Base-by-base conservation (phyloP, 371 early-diverging fungal species). In the Rhizopus sp. region DNA sequence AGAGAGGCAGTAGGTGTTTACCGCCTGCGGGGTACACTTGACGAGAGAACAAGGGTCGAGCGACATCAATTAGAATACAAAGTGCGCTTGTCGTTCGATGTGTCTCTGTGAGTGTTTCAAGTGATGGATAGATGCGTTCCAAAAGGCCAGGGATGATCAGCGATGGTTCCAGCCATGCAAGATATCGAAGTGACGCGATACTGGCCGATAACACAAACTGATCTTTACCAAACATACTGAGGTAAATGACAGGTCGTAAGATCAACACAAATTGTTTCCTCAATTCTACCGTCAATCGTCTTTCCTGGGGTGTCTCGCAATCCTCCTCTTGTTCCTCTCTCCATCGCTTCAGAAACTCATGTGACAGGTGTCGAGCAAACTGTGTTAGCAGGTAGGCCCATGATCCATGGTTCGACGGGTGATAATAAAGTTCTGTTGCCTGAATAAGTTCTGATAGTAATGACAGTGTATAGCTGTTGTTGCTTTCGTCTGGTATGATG, bases 1-100 rank as follows among this genome's bases (percentile, higher is more conserved):
- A 67, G 46, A 96, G 69, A 5, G 88, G 85, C 0, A 86, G 60
- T 0, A 96, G 55, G 57, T 95, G 92, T 59, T 85, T 86, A 5
- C 88, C 95, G n/a, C 96, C 96, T 30, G 85, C 81, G 4, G 94
- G 89, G 63, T 88, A 95, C 62, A 88, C 82, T 0, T 75, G 64
- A 4, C 90, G 81, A 51, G 81, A 81, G 4, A 94, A 64, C 46
- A 96, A 68, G 3, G 94, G 89, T 4, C 86, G 51, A 0, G 88
- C 81, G 35, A 88, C 68, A 29, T 85, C 74, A 10, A 82, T 76
- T 30, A 96, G 78, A 0, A 88, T 85, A 2, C 85, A 77, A 30
- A 96, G 79, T 13, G 88, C 91, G 32, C 92, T 89, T 3, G 85
- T 80, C 31, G 94, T 95, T 17, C 95, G 88, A 64, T 95, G 94